These are phyloP conservation scores for Colletotrichum sp. DNA, from an alignment of 2,329 filamentous ascomycete genomes.

Conservation along the genomic window DNA sequence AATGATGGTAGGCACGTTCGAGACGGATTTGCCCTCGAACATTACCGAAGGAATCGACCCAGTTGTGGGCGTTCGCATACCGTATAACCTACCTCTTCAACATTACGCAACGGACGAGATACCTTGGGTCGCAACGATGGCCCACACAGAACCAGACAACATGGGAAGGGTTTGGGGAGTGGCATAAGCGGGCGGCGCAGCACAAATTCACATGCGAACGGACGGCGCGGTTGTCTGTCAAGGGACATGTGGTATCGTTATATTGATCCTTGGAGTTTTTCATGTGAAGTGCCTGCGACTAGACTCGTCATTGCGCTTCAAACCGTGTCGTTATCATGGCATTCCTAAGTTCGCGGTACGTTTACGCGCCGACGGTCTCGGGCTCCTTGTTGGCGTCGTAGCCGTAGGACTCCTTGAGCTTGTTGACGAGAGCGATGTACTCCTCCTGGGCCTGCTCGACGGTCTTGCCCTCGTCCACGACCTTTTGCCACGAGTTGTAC, in stretches of 20 bases:
- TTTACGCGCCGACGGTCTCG: slow-evolving; percentile 54
- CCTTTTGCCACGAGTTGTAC: slow-evolving; percentile 76
- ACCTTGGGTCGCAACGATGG: slow-evolving; percentile 76
- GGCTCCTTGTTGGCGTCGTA: slow-evolving; percentile 68
- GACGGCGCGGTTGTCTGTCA: background rate
- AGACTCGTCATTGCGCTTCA: background rate
- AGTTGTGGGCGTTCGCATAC: slow-evolving; percentile 74
- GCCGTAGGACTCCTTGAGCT: slow-evolving; percentile 72
- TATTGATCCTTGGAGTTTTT: slow-evolving; percentile 8
- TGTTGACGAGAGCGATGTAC: slow-evolving; percentile 76
- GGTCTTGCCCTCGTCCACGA: slow-evolving; percentile 66
- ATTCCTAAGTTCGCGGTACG: background rate
- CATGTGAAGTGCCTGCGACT: background rate
- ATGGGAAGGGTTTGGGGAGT: slow-evolving; percentile 44
- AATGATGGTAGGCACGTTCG: slow-evolving; percentile 73
- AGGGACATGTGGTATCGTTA: slow-evolving; percentile 10
- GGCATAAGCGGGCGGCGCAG: background rate
- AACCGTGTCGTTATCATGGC: slow-evolving; percentile 14
- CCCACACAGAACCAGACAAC: slow-evolving; percentile 67
- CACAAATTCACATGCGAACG: background rate
- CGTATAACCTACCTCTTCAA: slow-evolving; percentile 80
- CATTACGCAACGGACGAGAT: slow-evolving; percentile 66
- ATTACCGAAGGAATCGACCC: slow-evolving; percentile 28
- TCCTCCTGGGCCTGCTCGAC: slow-evolving; percentile 72
- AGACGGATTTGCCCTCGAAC: slow-evolving; percentile 55